Base-by-base conservation (phyloP, 805 yeast species). In the Saturnispora bothae region DNA sequence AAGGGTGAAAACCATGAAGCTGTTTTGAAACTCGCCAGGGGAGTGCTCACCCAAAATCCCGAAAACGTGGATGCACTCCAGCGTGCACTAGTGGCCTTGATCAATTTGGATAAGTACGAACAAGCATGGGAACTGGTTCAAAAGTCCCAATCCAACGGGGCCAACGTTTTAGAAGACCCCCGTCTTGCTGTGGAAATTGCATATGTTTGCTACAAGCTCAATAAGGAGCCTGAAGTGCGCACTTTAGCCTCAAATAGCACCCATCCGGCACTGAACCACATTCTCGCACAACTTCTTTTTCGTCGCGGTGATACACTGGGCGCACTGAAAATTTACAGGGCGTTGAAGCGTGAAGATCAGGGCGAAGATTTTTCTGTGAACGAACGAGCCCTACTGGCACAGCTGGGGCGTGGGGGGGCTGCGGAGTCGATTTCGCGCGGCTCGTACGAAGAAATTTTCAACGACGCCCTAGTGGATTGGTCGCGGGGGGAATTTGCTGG, bases 311-410 rank as follows among this genome's bases (percentile, higher is more conserved):
- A 66, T 33, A 53, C 66, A 23, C 61, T 46, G 5, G 57, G 63
- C 22, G 71, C 84, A 0, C 57, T 66, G 42, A 49, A 52, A 6
- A 36, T 74, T 4, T 81, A 79, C 50, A 55, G 55, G 27, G 59
- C 59, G 4, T 56, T 72, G 41, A 51, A 65, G 3, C 36, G 53
- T 7, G 39, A 40, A 12, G 23, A n/a, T 14, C 31, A 26, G 12
- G 32, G 69, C 46, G 49, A 64, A 27, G 88, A 79, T 53, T 52
- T 78, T 39, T 50, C 63, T 21, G 78, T 77, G 31, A 81, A 81
- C 52, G 82, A 79, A 54, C 66, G 78, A 42, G 85, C 88, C 3
- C 66, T 75, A n/a, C 57, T 72, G 18, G 73, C 83, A 9, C 82
- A 73, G 51, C 33, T 53, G 34, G 51, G 52, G 26, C 38, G 30